These are phyloP conservation scores for Candida sanyaensis DNA, from an alignment of 1,139 yeast genomes.

Conservation along the genomic window DNA sequence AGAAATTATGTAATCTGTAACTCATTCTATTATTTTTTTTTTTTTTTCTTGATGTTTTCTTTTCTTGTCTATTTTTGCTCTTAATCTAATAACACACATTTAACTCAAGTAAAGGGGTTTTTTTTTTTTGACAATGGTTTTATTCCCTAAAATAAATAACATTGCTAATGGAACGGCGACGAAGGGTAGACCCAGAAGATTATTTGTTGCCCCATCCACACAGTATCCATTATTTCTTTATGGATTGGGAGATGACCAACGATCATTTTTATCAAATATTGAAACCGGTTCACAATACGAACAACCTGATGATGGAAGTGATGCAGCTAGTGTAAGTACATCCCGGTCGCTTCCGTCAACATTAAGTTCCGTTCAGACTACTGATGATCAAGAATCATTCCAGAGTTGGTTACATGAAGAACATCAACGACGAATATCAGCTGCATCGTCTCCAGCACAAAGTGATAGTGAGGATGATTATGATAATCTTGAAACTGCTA, in stretches of 20 bases:
- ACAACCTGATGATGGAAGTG: slow-evolving; percentile 44
- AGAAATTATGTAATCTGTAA: too few species aligned
- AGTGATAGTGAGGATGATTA: slow-evolving; percentile 18
- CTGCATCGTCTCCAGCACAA: slow-evolving; percentile 31
- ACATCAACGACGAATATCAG: slow-evolving; percentile 58
- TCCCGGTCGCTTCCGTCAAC: slow-evolving; percentile 68
- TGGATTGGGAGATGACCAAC: slow-evolving; percentile 61
- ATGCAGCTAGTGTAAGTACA: slow-evolving; percentile 54
- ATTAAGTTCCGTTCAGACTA: slow-evolving; percentile 49
- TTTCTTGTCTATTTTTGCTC: neutral
- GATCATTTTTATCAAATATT: slow-evolving; percentile 57
- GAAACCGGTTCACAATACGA: slow-evolving; percentile 45
- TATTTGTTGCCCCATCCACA: slow-evolving; percentile 73
- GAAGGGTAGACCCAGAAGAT: slow-evolving; percentile 41
- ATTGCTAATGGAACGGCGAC: slow-evolving; percentile 40
- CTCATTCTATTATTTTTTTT: neutral
- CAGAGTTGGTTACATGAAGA: slow-evolving; percentile 67
- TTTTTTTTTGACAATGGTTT: slow-evolving; percentile 34
- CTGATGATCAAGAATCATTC: slow-evolving; percentile 55
- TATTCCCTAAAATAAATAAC: slow-evolving; percentile 41
- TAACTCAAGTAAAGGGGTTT: neutral
- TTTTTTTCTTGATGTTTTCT: neutral
- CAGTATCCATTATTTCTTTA: slow-evolving; percentile 66
- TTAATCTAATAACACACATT: neutral
- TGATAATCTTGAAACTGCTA: slow-evolving; percentile 18